These are phyloP conservation scores for Hypoxylon sp. DNA, from an alignment of 2,329 filamentous ascomycete species.

Conservation along the genomic window DNA sequence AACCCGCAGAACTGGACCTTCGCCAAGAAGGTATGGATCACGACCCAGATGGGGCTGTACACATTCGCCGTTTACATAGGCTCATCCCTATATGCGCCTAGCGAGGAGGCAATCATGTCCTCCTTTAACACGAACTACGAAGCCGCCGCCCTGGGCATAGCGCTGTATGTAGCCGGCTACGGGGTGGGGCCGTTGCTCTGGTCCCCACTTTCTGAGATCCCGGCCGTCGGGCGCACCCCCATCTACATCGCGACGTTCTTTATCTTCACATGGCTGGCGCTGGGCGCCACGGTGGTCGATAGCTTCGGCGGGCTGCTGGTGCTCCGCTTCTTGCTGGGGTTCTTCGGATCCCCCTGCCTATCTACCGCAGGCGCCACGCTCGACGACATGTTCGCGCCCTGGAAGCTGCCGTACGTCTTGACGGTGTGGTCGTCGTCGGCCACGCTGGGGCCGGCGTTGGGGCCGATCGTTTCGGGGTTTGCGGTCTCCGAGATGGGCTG, in stretches of 20 bases:
- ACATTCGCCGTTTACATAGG: conserved; percentile 65
- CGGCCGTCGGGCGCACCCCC: conserved; percentile 61
- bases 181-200: conserved; percentile 61
- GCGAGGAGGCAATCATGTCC: conserved; percentile 55
- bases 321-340: conserved; percentile 65
- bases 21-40: conserved; percentile 59
- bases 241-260: conserved; percentile 62
- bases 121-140: conserved; percentile 60
- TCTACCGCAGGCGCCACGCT: conserved; percentile 43
- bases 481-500: conserved; percentile 34
- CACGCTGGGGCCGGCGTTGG: conserved; percentile 34
- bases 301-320: conserved; percentile 66
- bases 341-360: conserved; percentile 53
- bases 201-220: conserved; percentile 62
- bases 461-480: conserved; percentile 38
- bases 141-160: conserved; percentile 61
- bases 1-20: conserved; percentile 62
- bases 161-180: conserved; percentile 64
- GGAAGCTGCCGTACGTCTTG: conserved; percentile 39
- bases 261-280: conserved; percentile 63
- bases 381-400: conserved; percentile 42
- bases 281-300: conserved; percentile 60
- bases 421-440: conserved; percentile 37
- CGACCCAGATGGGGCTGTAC: conserved; percentile 60
- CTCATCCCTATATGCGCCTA: conserved; percentile 63